Percentiles rank a stretch among this genome's conserved stretches.
These are phyloP conservation scores for Pseudocercospora macadamiae DNA, from an alignment of 2,329 filamentous ascomycete genomes.

Conservation along the genomic window DNA sequence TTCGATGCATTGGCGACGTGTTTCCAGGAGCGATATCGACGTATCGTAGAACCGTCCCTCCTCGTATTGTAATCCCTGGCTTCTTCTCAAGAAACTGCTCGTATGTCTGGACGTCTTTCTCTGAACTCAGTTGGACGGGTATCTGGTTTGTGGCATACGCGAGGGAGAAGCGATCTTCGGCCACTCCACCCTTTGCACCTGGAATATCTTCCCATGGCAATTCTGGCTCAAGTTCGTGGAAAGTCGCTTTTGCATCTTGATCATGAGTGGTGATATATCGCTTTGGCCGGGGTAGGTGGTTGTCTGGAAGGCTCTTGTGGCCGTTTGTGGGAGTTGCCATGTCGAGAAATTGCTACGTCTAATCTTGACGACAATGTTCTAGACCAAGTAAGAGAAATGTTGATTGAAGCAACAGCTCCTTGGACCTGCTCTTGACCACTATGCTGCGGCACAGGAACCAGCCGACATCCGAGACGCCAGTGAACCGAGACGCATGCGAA, in stretches of 20 bases:
- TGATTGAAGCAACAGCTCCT: too few species aligned
- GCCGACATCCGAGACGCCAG: too few species aligned
- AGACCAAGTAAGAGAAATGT: too few species aligned
- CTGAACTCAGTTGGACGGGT: slow-evolving; percentile 17
- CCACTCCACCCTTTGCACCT: slow-evolving; percentile 14
- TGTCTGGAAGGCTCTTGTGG: not conserved
- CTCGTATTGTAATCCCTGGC: slow-evolving; percentile 21
- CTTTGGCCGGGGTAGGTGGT: slow-evolving; percentile 26
- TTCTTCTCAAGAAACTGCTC: slow-evolving; percentile 38
- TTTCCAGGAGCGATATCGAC: slow-evolving; percentile 42
- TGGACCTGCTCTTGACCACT: too few species aligned
- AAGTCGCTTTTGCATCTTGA: slow-evolving; percentile 40
- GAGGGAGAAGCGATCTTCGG: slow-evolving; percentile 10
- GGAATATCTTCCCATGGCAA: slow-evolving; percentile 6
- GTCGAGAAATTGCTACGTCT: not conserved
- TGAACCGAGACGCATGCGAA: too few species aligned
- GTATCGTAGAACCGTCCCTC: slow-evolving; percentile 40
- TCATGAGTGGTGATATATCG: slow-evolving; percentile 46
- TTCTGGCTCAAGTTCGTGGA: slow-evolving; percentile 20
- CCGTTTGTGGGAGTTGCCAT: not conserved
- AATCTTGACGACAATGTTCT: too few species aligned
- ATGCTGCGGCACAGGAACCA: too few species aligned
- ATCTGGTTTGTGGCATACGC: slow-evolving; percentile 31
- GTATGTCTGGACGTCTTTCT: slow-evolving; percentile 26
- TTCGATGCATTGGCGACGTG: slow-evolving; percentile 42